Conservation (phyloP, 1,284 basidiomycete species). For the Trametes pubescens region DNA sequence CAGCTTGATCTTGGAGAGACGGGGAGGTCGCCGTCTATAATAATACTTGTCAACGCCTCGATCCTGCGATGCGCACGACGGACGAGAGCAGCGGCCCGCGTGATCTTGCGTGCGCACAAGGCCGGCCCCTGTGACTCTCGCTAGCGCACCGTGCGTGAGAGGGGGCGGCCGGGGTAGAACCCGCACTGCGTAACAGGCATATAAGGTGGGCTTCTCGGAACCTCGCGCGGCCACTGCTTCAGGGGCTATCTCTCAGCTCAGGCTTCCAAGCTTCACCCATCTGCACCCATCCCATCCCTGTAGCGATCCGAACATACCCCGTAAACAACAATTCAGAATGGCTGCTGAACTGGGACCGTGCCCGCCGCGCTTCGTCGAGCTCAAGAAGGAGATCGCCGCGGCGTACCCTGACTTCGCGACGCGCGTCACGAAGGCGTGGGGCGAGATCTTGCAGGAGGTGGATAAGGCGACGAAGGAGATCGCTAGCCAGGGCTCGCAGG, state of each 20-base stretch:
- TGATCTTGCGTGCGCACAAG: constrained; percentile 22
- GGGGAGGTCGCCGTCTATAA: background rate
- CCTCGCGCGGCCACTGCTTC: background rate
- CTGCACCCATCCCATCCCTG: background rate
- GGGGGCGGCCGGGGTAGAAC: constrained; percentile 15
- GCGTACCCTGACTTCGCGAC: constrained; percentile 60
- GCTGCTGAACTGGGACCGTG: constrained; percentile 41
- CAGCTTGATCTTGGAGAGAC: too few relatives aligned
- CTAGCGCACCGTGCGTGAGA: constrained; percentile 24
- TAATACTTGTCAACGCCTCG: background rate
- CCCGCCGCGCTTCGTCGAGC: constrained; percentile 56
- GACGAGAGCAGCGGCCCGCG: constrained; percentile 20
- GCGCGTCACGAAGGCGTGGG: constrained; percentile 62
- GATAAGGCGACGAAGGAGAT: constrained; percentile 54
- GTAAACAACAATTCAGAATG: constrained; percentile 11
- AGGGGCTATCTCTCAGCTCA: too few relatives aligned
- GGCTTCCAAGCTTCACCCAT: background rate
- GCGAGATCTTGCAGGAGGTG: constrained; percentile 60
- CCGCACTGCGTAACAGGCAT: background rate
- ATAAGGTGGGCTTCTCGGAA: constrained; percentile 2
- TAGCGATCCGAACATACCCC: background rate
- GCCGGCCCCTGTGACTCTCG: constrained; percentile 23
- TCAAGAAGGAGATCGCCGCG: constrained; percentile 64
- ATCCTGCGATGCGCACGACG: background rate
- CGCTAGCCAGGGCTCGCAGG: constrained; percentile 55